Percentiles rank a stretch among this genome's conserved stretches.
Conservation (phyloP, 805 yeast genomes). For the Saturnispora halmiae region DNA sequence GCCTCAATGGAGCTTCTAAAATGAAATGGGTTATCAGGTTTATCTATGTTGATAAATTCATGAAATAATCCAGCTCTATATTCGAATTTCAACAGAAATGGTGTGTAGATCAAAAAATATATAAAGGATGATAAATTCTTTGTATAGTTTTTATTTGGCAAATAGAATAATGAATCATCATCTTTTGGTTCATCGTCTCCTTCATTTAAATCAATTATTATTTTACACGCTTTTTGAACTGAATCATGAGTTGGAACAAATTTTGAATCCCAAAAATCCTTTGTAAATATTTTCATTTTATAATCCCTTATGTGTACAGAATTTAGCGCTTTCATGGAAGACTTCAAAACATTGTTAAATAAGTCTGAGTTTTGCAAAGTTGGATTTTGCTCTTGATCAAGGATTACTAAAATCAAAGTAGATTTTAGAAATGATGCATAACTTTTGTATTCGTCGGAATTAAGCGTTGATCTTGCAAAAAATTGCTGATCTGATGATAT, state of each 20-base stretch:
- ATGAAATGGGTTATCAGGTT: slow-evolving; percentile 18
- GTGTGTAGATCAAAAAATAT: slow-evolving; percentile 51
- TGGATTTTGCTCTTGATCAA: background rate
- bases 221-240: slow-evolving; percentile 17
- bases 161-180: slow-evolving; percentile 1
- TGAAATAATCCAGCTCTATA: slow-evolving; percentile 69
- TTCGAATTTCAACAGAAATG: slow-evolving; percentile 73
- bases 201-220: slow-evolving; percentile 16
- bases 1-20: slow-evolving; percentile 32
- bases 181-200: slow-evolving; percentile 9
- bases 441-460: slow-evolving; percentile 28
- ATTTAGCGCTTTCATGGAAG: slow-evolving; percentile 44
- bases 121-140: slow-evolving; percentile 30
- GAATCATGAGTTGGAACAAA: slow-evolving; percentile 14
- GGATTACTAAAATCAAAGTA: slow-evolving; percentile 27
- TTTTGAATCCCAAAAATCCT: slow-evolving; percentile 45
- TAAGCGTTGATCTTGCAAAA: slow-evolving; percentile 1
- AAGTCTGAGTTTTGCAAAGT: slow-evolving; percentile 14
- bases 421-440: slow-evolving; percentile 42
- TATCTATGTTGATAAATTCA: slow-evolving; percentile 48
- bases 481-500: slow-evolving; percentile 1
- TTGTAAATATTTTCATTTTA: slow-evolving; percentile 44
- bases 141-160: slow-evolving; percentile 12
- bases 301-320: slow-evolving; percentile 60
- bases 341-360: slow-evolving; percentile 15